A percentile compares a stretch with the other conserved stretches of the same genome.
Evolutionary conservation across 2,329 filamentous ascomycete species (phyloP).

Genomic region (Aspergillus quadrilineatus): DNA sequence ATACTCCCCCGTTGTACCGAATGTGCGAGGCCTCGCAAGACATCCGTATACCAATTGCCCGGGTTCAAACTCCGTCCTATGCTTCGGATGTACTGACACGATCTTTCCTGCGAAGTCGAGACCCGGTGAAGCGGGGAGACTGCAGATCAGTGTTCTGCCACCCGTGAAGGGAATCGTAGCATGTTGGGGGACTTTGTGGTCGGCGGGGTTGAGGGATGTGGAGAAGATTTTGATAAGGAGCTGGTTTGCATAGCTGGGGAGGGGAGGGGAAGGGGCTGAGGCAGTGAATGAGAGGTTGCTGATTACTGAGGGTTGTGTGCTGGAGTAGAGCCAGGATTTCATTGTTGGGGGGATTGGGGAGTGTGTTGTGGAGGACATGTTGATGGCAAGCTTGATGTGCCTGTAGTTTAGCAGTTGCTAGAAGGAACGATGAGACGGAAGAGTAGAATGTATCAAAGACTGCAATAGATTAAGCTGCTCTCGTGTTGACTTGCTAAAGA

Average conservation of each 20-base stretch:
- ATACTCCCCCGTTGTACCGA: slow-evolving; percentile 49
- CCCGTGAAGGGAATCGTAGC: slow-evolving; percentile 36
- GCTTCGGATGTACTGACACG: slow-evolving; percentile 34
- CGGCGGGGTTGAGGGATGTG: slow-evolving; percentile 60
- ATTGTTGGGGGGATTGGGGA: slow-evolving; percentile 39
- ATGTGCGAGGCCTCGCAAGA: slow-evolving; percentile 28
- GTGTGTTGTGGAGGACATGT: slow-evolving; percentile 21
- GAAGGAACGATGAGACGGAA: neutral
- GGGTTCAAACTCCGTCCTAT: slow-evolving; percentile 30
- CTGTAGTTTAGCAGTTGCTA: neutral
- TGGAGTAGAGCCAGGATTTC: slow-evolving; percentile 59
- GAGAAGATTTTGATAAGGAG: slow-evolving; percentile 57
- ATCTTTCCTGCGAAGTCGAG: slow-evolving; percentile 53
- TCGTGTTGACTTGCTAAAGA: neutral
- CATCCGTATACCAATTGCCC: slow-evolving; percentile 51
- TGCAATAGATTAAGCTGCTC: neutral
- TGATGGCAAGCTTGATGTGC: neutral
- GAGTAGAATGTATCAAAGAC: neutral
- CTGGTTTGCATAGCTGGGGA: slow-evolving; percentile 44
- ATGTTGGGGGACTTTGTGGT: slow-evolving; percentile 62
- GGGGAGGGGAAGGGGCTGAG: slow-evolving; percentile 43
- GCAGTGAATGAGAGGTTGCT: slow-evolving; percentile 50
- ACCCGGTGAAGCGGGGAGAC: slow-evolving; percentile 49
- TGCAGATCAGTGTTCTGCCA: slow-evolving; percentile 37
- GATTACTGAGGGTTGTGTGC: slow-evolving; percentile 50